Conservation (phyloP, 352 stramenopile species). For the Globisporangium abappressorium region DNA sequence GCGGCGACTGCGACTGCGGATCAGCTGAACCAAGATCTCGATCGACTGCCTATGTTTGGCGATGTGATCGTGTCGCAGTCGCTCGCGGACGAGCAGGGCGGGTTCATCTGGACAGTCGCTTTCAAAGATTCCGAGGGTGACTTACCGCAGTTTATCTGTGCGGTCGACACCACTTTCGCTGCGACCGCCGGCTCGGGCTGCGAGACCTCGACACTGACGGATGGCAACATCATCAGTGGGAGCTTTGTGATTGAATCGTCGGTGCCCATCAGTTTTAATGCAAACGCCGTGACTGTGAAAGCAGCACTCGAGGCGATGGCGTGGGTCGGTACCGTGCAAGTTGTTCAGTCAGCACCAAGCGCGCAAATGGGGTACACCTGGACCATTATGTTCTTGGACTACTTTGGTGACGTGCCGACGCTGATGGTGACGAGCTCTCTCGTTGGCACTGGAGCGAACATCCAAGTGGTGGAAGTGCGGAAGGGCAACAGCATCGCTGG, state of each 20-base stretch:
- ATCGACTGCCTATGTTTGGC: constrained; percentile 56
- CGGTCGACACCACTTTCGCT: constrained; percentile 40
- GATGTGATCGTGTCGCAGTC: constrained; percentile 61
- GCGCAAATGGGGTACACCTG: constrained; percentile 69
- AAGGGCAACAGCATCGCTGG: constrained; percentile 70
- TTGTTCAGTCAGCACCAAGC: constrained; percentile 40
- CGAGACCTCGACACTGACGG: constrained; percentile 58
- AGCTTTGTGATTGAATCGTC: constrained; percentile 71
- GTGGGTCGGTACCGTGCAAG: constrained; percentile 61
- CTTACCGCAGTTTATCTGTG: constrained; percentile 73
- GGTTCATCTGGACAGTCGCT: constrained; percentile 73
- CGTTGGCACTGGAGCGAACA: constrained; percentile 51
- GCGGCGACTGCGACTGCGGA: constrained; percentile 36
- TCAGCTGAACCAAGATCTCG: constrained; percentile 43
- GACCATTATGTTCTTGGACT: constrained; percentile 76
- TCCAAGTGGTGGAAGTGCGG: constrained; percentile 58
- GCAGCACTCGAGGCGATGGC: constrained; percentile 50
- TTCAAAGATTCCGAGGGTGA: constrained; percentile 67
- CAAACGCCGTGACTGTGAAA: constrained; percentile 43
- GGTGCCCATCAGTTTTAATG: constrained; percentile 54
- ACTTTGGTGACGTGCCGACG: constrained; percentile 58
- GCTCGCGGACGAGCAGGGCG: constrained; percentile 61
- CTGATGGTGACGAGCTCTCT: constrained; percentile 60
- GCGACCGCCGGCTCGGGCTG: constrained; percentile 28
- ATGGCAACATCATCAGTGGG: constrained; percentile 72